These are phyloP conservation scores for Naganishia kalamii DNA, from an alignment of 768 basidiomycete species.

Conservation along the genomic window DNA sequence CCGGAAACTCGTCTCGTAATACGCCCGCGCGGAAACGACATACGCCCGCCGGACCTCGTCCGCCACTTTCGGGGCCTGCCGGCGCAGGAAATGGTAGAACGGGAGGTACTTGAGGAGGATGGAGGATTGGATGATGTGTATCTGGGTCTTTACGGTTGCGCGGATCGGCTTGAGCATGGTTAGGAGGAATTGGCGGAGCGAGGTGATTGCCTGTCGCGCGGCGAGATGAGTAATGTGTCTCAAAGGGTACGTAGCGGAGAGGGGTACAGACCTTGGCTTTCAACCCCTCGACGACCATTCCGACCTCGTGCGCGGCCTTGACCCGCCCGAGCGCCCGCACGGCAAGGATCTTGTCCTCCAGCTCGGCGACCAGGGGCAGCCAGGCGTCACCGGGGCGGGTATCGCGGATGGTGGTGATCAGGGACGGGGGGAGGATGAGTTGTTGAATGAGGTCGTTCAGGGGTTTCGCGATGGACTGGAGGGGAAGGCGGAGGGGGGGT, in stretches of 20 bases:
- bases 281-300: conserved; percentile 75
- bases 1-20: conserved; percentile 92
- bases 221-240: background rate
- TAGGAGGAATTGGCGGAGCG: conserved; percentile 78
- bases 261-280: conserved; percentile 69
- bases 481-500: background rate
- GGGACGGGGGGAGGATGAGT: conserved; percentile 71
- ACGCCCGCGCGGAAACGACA: conserved; percentile 70
- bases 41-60: conserved; percentile 84
- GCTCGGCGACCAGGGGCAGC: conserved; percentile 71
- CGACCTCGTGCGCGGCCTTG: conserved; percentile 75
- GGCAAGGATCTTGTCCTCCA: conserved; percentile 67
- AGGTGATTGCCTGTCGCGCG: conserved; percentile 67
- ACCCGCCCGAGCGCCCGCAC: conserved; percentile 70
- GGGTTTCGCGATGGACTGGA: conserved; percentile 79
- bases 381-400: conserved; percentile 80
- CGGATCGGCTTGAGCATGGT: conserved; percentile 75
- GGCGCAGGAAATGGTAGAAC: conserved; percentile 75
- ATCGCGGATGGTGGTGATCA: conserved; percentile 73
- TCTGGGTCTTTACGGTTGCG: conserved; percentile 76
- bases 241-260: background rate
- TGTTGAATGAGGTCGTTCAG: conserved; percentile 72
- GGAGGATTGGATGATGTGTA: conserved; percentile 85
- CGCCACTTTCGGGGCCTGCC: conserved; percentile 73
- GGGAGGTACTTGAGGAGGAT: conserved; percentile 74